Percentiles rank a stretch among this genome's conserved stretches.
Evolutionary conservation across 768 basidiomycete genomes (phyloP).

Genomic region (Lentinula detonsa): DNA sequence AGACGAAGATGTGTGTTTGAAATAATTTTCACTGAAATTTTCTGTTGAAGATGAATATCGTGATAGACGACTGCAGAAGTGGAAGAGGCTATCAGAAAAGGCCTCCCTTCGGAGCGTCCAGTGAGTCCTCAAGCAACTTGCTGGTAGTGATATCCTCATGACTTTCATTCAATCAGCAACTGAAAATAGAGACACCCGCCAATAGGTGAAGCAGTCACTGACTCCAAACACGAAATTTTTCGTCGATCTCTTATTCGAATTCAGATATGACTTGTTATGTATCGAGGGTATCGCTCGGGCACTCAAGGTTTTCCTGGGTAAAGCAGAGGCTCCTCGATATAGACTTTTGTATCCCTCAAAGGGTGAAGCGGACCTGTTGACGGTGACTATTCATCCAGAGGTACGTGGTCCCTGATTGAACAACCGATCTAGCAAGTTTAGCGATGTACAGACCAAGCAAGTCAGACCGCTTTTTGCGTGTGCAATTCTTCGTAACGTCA

Average conservation of each 20-base stretch:
- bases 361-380: conserved; percentile 60
- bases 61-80: conserved; percentile 84
- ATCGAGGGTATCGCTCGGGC: conserved; percentile 92
- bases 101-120: conserved; percentile 79
- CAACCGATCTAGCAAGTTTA: background rate
- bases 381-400: conserved; percentile 65
- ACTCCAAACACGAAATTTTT: background rate
- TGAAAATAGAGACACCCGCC: conserved; percentile 99
- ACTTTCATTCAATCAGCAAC: conserved; percentile 51
- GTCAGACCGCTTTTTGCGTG: conserved; percentile 90
- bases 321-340: conserved; percentile 63
- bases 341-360: conserved; percentile 66
- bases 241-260: conserved; percentile 6
- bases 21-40: background rate
- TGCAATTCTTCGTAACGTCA: conserved; percentile 84
- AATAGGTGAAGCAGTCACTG: conserved; percentile 56
- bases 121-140: conserved; percentile 32
- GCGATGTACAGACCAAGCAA: conserved; percentile 51
- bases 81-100: conserved; percentile 74
- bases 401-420: conserved; percentile 35
- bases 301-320: conserved; percentile 75
- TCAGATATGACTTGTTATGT: conserved; percentile 94
- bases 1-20: conserved; percentile 86
- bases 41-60: background rate
- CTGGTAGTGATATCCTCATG: background rate